Conservation (phyloP, 2,329 filamentous ascomycete genomes). For the Colletotrichum camelliae region DNA sequence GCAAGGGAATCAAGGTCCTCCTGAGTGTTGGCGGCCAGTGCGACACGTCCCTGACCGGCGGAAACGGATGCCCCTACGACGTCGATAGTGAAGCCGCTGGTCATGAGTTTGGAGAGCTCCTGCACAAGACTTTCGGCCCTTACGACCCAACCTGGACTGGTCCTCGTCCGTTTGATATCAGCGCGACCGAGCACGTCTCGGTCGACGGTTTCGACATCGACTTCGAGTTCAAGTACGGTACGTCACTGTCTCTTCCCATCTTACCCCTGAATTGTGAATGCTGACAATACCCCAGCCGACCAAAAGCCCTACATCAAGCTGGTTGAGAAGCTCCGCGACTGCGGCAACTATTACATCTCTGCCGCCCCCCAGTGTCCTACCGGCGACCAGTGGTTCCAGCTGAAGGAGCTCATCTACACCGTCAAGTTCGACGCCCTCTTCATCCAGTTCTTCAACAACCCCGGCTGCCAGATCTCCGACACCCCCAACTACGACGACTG, state of each 20-base stretch:
- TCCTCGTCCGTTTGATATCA: slow-evolving; percentile 44
- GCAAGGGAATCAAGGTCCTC: slow-evolving; percentile 46
- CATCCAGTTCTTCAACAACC: slow-evolving; percentile 57
- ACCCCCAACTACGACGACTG: slow-evolving; percentile 47
- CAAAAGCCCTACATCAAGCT: slow-evolving; percentile 41
- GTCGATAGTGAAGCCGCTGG: slow-evolving; percentile 36
- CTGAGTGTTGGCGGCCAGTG: slow-evolving; percentile 44
- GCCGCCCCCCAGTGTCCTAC: slow-evolving; percentile 51
- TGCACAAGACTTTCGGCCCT: slow-evolving; percentile 44
- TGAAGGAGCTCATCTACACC: slow-evolving; percentile 43
- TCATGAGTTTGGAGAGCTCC: slow-evolving; percentile 40
- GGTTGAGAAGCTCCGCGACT: slow-evolving; percentile 38
- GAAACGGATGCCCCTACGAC: slow-evolving; percentile 34
- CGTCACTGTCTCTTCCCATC: not conserved
- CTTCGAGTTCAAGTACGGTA: slow-evolving; percentile 39
- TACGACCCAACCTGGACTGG: slow-evolving; percentile 33
- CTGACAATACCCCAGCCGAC: slow-evolving; percentile 29
- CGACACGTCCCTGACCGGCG: slow-evolving; percentile 20
- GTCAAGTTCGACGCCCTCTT: slow-evolving; percentile 48
- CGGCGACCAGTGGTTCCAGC: slow-evolving; percentile 29
- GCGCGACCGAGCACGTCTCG: slow-evolving; percentile 26
- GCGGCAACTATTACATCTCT: slow-evolving; percentile 39
- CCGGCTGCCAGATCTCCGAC: slow-evolving; percentile 36
- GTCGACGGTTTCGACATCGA: slow-evolving; percentile 51
- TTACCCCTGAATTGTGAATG: not conserved